Evolutionary conservation across 257 asterid genomes (phyloP), one percentile per base, ranked within the genome.

Genomic region (Prunella vulgaris): DNA sequence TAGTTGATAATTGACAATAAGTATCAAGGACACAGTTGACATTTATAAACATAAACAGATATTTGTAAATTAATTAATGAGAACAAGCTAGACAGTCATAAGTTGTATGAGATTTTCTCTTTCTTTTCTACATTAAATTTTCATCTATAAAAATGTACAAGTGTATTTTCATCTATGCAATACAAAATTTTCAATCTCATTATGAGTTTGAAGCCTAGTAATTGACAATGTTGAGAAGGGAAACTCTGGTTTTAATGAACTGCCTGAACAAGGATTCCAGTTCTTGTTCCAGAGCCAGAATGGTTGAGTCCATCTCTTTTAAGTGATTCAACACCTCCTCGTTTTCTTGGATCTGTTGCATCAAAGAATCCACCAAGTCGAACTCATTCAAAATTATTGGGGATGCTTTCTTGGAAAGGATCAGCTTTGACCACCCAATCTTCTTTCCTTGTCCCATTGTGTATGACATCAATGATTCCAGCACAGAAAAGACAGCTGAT

Each of bases 211-310:
- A n/a, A n/a, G n/a, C n/a, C 74, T 76, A 78, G 63, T 73, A 66
- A 44, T 56, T 83, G 49, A 80, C 42, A 53, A 70, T 76, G 62
- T 78, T 84, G 71, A 78, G 87, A 37, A 80, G 77, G 30, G 70
- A 80, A 15, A 78, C 87, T 74, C 84, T 69, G 22, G 81, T 71
- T 70, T 66, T 75, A n/a, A 80, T 83, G 38, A 83, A 64, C 28
- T 69, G 74, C 60, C 64, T 80, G 82, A 69, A 78, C 24, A 80
- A 42, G 14, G 57, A 66, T 64, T 80, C 83, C 0, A 82, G 68
- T 17, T 71, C 80, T 33, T 82, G 76, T 70, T 82, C 83, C 46
- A 79, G 52, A 5, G 9, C 62, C 58, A 57, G 58, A 70, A 80
- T 78, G 74, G 63, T 49, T 6, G 76, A 40, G 13, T 80, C 83